Conservation (phyloP, 306 rosid genomes). For the Acacia crassicarpa region DNA sequence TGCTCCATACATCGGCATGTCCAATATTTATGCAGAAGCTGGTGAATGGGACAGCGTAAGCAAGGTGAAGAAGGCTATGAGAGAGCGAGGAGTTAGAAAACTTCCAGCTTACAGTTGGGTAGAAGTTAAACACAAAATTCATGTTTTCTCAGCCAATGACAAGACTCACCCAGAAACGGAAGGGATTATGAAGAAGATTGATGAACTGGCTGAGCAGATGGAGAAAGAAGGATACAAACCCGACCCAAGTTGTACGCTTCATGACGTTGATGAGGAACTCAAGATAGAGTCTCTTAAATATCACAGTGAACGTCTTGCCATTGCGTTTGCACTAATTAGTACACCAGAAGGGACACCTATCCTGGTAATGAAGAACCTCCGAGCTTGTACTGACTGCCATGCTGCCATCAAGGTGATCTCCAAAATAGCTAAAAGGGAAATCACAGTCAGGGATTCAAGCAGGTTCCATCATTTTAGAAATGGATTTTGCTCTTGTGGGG, state of each 20-base stretch:
- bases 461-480: slow-evolving; percentile 78
- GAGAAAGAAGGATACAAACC: slow-evolving; percentile 73
- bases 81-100: slow-evolving; percentile 81
- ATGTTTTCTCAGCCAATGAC: slow-evolving; percentile 72
- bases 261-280: slow-evolving; percentile 62
- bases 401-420: slow-evolving; percentile 70
- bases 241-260: slow-evolving; percentile 80
- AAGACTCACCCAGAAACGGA: slow-evolving; percentile 59
- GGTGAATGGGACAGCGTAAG: slow-evolving; percentile 87
- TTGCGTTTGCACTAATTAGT: slow-evolving; percentile 77
- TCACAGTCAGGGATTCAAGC: slow-evolving; percentile 76
- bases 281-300: slow-evolving; percentile 73
- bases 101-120: slow-evolving; percentile 85
- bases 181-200: slow-evolving; percentile 63
- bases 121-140: slow-evolving; percentile 66
- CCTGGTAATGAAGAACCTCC: slow-evolving; percentile 80
- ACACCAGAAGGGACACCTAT: slow-evolving; percentile 74
- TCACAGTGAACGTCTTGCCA: slow-evolving; percentile 91
- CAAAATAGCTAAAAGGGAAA: slow-evolving; percentile 54
- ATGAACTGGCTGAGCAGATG: slow-evolving; percentile 57
- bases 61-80: slow-evolving; percentile 79
- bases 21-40: slow-evolving; percentile 83
- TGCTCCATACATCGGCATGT: slow-evolving; percentile 75
- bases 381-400: slow-evolving; percentile 83
- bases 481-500: slow-evolving; percentile 79